Conservation (phyloP, 2,329 filamentous ascomycete species). For the Hypoxylon sp. region DNA sequence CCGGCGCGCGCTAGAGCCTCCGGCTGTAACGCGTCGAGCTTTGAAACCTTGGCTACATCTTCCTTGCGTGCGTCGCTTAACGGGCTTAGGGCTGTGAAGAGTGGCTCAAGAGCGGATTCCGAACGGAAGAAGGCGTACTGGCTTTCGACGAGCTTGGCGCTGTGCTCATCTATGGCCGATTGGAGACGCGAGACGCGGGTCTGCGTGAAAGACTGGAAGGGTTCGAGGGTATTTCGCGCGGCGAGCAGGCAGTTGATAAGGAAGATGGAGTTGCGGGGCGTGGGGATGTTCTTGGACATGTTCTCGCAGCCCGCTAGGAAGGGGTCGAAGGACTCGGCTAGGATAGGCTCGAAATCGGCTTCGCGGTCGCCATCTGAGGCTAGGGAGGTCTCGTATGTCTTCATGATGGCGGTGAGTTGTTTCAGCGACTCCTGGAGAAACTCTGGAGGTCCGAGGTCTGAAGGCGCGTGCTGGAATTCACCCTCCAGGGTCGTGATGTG, state of each 20-base stretch:
- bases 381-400: conserved; percentile 87
- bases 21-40: conserved; percentile 71
- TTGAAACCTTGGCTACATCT: conserved; percentile 69
- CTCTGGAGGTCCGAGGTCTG: conserved; percentile 82
- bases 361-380: conserved; percentile 71
- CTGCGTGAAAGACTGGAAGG: conserved; percentile 74
- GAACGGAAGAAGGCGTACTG: conserved; percentile 82
- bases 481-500: conserved; percentile 81
- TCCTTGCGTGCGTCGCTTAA: conserved; percentile 56
- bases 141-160: conserved; percentile 72
- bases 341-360: conserved; percentile 80
- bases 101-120: conserved; percentile 78
- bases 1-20: conserved; percentile 75
- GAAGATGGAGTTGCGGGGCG: conserved; percentile 77
- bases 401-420: conserved; percentile 83
- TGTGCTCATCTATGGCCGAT: conserved; percentile 68
- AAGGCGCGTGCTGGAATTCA: conserved; percentile 77
- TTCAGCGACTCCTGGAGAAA: conserved; percentile 87
- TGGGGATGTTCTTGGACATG: conserved; percentile 72
- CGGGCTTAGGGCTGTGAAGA: conserved; percentile 71
- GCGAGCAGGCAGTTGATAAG: conserved; percentile 78
- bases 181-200: conserved; percentile 70
- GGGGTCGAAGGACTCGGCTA: conserved; percentile 86
- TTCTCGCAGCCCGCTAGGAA: conserved; percentile 83
- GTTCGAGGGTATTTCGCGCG: conserved; percentile 68